Evolutionary conservation across 306 rosid genomes (phyloP), one percentile per base, ranked within the genome.

Genomic region (Neltuma alba): DNA sequence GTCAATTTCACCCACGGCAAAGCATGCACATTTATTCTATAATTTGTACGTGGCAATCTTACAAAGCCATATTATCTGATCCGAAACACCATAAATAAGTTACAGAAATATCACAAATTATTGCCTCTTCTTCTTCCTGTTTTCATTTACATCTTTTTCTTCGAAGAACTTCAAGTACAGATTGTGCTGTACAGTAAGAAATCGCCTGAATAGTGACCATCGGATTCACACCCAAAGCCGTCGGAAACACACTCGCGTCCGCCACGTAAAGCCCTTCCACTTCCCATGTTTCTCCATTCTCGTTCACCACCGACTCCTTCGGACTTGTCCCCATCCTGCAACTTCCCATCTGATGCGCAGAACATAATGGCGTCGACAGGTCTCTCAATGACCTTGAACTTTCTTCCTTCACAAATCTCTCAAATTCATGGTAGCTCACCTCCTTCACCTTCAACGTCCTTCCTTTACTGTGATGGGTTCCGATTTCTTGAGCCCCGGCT

Each of bases 401-500:
- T 70, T 93, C 98, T 77, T 91, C 90, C 62, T 83, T 83, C 76
- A 93, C 94, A 75, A 93, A 93, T 50, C 66, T 88, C 82, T 93
- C 94, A 45, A 88, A 87, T 48, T 93, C 94, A 34, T 55, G 14
- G 2, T 30, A 88, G 38, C 91, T 87, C 45, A 77, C 90, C 4
- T 79, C 21, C 83, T 89, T 93, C 8, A 91, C 92, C 44, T 85
- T 88, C 36, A 91, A 30, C 45, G 75, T 88, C 65, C 83, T 86
- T 47, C 97, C 97, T 44, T 69, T 73, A 18, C 72, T 60, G 37
- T 91, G 86, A 70, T 93, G 98, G 1, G 98, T 93, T 20, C 98
- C 98, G 9, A 93, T 89, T 80, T 93, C 94, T 85, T 91, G 92
- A 21, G 98, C 98, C 31, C 98, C 94, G 8, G 98, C 96, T 6